Conservation (phyloP, 306 rosid genomes). For the Morella rubra region DNA sequence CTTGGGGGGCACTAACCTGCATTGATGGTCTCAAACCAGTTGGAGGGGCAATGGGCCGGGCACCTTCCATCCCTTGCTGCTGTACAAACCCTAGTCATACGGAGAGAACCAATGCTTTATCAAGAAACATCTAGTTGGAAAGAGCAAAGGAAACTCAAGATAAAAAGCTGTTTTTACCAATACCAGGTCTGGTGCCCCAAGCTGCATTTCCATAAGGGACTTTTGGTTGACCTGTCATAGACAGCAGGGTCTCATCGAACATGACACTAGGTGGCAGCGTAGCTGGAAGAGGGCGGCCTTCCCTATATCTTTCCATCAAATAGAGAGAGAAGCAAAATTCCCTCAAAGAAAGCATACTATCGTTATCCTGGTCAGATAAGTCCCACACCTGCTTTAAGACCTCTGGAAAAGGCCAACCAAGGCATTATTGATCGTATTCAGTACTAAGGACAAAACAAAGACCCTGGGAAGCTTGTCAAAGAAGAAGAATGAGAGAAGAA, state of each 20-base stretch:
- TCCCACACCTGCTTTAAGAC: constrained; percentile 97
- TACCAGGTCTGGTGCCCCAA: constrained; percentile 69
- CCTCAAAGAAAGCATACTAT: constrained; percentile 95
- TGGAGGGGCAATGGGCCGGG: constrained; percentile 48
- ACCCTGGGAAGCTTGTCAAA: constrained; percentile 25
- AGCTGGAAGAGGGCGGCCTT: constrained; percentile 83
- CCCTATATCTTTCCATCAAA: constrained; percentile 92
- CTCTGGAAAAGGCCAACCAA: constrained; percentile 58
- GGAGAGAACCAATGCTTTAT: neutral
- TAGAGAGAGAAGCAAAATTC: constrained; percentile 93
- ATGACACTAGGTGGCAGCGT: constrained; percentile 68
- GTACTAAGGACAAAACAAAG: constrained; percentile 27
- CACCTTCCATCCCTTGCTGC: constrained; percentile 61
- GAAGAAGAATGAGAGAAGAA: constrained; percentile 6
- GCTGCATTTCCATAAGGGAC: constrained; percentile 54
- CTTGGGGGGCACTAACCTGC: constrained; percentile 39
- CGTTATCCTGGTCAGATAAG: constrained; percentile 93
- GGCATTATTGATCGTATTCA: constrained; percentile 21
- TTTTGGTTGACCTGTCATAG: constrained; percentile 82
- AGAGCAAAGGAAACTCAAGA: constrained; percentile 18
- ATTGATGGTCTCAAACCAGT: constrained; percentile 55
- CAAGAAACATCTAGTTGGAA: constrained; percentile 21
- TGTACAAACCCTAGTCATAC: constrained; percentile 67
- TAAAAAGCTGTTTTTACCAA: constrained; percentile 17
- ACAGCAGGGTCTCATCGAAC: constrained; percentile 71